Evolutionary conservation across 352 stramenopile genomes (phyloP).

Genomic region (Phytophthora melonis): DNA sequence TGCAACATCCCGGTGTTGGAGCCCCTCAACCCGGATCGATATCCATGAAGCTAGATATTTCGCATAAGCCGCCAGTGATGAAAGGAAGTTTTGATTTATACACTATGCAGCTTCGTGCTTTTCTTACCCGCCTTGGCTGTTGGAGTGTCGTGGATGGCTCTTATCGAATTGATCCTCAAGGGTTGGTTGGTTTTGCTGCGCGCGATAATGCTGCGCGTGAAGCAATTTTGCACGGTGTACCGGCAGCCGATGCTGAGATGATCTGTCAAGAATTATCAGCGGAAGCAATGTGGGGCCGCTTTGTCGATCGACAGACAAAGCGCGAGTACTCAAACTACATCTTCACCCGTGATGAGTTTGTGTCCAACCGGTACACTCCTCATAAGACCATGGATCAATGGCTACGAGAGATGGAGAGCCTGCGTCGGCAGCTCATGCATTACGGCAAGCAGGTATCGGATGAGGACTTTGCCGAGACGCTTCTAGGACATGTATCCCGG

Average conservation of each 20-base stretch:
- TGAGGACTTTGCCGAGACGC: no score
- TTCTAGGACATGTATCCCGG: no score
- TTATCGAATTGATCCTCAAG: neutral
- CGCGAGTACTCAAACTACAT: constrained; percentile 26
- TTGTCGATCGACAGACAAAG: constrained; percentile 20
- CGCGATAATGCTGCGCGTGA: constrained; percentile 9
- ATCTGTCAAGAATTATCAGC: constrained; percentile 19
- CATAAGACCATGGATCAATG: no score
- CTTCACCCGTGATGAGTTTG: no score
- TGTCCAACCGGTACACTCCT: no score
- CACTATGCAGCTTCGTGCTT: no score
- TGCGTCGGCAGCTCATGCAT: no score
- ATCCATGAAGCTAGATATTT: neutral
- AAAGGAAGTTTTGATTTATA: no score
- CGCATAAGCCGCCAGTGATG: no score
- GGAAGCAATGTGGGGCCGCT: constrained; percentile 13
- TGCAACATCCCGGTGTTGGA: neutral
- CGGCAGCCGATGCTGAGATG: constrained; percentile 10
- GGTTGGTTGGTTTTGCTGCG: neutral
- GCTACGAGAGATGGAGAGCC: no score
- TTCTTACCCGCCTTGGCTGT: no score
- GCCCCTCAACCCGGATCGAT: neutral
- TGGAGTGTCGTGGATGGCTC: constrained; percentile 19
- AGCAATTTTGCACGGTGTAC: constrained; percentile 8
- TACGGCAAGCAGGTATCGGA: no score